Percentiles rank a stretch among this genome's conserved stretches.
Conservation (phyloP, 768 basidiomycete genomes). For the Russula sp. region DNA sequence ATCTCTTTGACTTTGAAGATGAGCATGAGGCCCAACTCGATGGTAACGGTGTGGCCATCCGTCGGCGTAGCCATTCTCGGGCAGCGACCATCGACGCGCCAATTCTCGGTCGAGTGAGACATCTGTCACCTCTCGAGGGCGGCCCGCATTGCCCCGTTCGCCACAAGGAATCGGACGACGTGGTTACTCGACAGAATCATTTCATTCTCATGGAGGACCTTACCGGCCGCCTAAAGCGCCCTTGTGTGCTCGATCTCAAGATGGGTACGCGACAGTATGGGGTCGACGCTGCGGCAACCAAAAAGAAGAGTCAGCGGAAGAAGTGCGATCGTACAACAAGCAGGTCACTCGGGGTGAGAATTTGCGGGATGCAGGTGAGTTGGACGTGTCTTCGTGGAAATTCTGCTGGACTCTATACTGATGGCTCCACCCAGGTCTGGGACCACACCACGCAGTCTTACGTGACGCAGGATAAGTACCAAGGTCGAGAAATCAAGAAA, state of each 20-base stretch:
- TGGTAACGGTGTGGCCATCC: conserved; percentile 20
- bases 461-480: conserved; percentile 93
- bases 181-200: conserved; percentile 83
- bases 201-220: conserved; percentile 99
- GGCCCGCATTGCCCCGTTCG: conserved; percentile 23
- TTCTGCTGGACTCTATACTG: conserved; percentile 6
- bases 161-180: conserved; percentile 38
- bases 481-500: conserved; percentile 82
- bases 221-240: conserved; percentile 83
- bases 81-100: conserved; percentile 29
- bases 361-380: conserved; percentile 98
- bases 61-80: conserved; percentile 40
- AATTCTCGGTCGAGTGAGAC: conserved; percentile 5
- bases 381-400: conserved; percentile 3
- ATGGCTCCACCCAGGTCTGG: conserved; percentile 65
- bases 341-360: conserved; percentile 79
- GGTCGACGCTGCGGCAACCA: conserved; percentile 83
- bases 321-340: conserved; percentile 98
- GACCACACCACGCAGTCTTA: conserved; percentile 80
- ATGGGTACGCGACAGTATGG: conserved; percentile 99
- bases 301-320: conserved; percentile 98
- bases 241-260: conserved; percentile 96
- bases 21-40: conserved; percentile 19
- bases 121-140: conserved; percentile 20
- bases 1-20: conserved; percentile 24